phyloP scores from a whole-genome alignment of 768 basidiomycete genomes.

The Serendipita vermifera region DNA sequence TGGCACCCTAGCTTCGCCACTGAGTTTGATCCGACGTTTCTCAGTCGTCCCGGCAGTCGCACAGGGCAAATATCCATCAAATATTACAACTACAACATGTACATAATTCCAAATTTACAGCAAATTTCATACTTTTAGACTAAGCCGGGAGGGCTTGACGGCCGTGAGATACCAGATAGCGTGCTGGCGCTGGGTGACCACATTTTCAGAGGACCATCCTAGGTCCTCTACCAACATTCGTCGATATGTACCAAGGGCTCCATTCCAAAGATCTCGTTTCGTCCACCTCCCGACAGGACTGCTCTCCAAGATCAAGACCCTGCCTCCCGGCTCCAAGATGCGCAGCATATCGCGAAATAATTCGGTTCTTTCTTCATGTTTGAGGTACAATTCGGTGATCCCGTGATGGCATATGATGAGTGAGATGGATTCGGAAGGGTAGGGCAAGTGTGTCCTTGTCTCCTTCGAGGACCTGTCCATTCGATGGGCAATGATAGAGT shows the following conservation, averaged over 20 bases:
- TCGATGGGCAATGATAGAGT: background rate
- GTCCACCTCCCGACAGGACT: background rate
- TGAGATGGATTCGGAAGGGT: background rate
- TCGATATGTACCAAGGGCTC: background rate
- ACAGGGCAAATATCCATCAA: too few species aligned
- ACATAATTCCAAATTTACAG: too few species aligned
- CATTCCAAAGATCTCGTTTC: background rate
- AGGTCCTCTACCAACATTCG: background rate
- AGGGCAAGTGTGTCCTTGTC: background rate
- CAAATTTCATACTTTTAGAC: too few species aligned
- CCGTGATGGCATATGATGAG: background rate
- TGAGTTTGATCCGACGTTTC: too few species aligned
- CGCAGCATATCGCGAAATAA: background rate
- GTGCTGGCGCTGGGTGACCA: background rate
- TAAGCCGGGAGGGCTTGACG: too few species aligned
- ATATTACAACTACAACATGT: too few species aligned
- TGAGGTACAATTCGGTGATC: background rate
- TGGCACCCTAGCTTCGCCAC: too few species aligned
- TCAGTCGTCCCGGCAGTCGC: too few species aligned
- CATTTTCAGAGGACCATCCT: background rate
- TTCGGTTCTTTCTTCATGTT: background rate
- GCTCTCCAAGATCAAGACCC: background rate
- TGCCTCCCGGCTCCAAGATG: background rate
- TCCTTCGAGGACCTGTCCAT: background rate
- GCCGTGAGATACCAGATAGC: background rate